Base-by-base conservation (phyloP, 2,329 filamentous ascomycete species). In the Juglanconis oblonga region DNA sequence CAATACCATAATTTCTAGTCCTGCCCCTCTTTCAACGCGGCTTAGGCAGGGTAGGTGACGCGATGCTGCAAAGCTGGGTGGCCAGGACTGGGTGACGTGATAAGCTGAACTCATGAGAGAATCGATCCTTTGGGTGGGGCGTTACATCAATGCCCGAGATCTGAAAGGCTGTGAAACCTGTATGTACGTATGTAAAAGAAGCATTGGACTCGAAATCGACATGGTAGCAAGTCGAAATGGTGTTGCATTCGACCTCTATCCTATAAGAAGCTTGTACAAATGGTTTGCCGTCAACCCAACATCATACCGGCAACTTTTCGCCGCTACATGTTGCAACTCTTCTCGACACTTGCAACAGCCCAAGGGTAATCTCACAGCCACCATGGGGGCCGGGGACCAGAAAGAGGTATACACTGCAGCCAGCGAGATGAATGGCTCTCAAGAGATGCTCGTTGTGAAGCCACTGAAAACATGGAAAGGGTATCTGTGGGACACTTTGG, bases 401-500 rank as follows among this genome's bases (percentile, higher is more conserved):
- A 51, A 35, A 35, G 48, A 35, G 2, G 48, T 51, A 4, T 51
- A 51, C n/a, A 51, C 31, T n/a, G 11, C 48, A 31, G 48, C 48
- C 48, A 36, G 31, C 48, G 48, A 36, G 31, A 13, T 35, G 8
- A 51, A 55, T 35, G 51, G 42, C 17, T 62, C 59, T 13, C 59
- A 60, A 14, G 63, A 64, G 4, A 52, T 63, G 40, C 52, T 67
- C 7, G 55, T 64, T 13, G 64, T 53, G 14, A 61, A 68, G 52
- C 62, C 65, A 0, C 40, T 64, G 11, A 66, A 61, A 14, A 71
- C 70, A 1, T 76, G 74, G 74, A 74, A 72, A 40, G 70, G 73
- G 8, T 72, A 73, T 57, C 48, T 76, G 10, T 76, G 73, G 74
- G 72, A 74, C 59, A 72, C 71, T 0, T 72, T 69, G 68, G 71